phyloP scores from a whole-genome alignment of 1,284 basidiomycete species.

The Sporisorium graminicola region DNA sequence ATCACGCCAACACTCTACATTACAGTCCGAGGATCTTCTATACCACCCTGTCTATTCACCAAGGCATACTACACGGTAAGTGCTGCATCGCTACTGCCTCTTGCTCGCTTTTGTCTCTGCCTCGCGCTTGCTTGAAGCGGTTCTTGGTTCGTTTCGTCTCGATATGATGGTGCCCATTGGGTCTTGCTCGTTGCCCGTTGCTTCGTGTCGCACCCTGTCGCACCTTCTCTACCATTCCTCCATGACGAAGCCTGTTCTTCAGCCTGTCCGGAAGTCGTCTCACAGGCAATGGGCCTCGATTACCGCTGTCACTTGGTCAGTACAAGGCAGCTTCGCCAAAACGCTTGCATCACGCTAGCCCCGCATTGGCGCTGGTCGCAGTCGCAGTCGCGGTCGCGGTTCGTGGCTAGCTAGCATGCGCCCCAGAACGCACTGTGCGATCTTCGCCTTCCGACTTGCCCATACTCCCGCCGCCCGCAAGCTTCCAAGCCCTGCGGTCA shows the following conservation, averaged over 20 bases:
- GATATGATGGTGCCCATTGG: not conserved
- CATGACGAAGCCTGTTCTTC: not conserved
- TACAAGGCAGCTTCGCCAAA: not conserved
- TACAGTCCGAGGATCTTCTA: not conserved
- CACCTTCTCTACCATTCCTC: no score
- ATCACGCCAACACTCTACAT: not conserved
- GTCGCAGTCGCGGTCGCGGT: not conserved
- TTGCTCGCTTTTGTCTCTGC: not conserved
- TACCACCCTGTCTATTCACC: not conserved
- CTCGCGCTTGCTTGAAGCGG: slow-evolving; percentile 1
- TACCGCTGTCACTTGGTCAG: not conserved
- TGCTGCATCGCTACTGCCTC: not conserved
- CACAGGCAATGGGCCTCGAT: not conserved
- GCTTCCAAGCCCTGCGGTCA: not conserved
- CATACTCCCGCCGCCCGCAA: not conserved
- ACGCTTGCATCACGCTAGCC: not conserved
- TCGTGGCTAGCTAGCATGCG: not conserved
- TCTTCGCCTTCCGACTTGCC: not conserved
- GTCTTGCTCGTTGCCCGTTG: not conserved
- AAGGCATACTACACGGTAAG: not conserved
- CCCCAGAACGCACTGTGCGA: not conserved
- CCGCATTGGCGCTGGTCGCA: not conserved
- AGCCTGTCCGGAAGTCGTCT: not conserved
- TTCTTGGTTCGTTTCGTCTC: not conserved
- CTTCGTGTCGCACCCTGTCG: not conserved